Base-by-base conservation (phyloP, 768 basidiomycete genomes). In the Cystofilobasidium capitatum region DNA sequence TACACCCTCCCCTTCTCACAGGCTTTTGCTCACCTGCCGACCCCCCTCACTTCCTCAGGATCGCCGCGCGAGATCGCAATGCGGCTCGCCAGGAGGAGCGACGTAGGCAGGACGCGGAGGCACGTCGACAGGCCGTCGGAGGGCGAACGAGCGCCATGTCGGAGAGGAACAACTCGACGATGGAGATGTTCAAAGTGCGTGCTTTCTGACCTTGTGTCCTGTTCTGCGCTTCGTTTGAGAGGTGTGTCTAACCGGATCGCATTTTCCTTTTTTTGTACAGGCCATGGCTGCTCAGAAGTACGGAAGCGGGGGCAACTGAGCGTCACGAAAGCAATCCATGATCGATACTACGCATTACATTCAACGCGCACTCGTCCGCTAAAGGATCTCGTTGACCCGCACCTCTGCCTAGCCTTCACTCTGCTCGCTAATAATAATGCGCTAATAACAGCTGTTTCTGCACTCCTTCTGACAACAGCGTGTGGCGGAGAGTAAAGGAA, bases 181-280 rank as follows among this genome's bases (percentile, higher is more conserved):
- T 62, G 61, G 61, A 47, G n/a, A 62, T 62, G 61, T 62, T 62
- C 44, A 62, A 62, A n/a, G n/a, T n/a, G n/a, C n/a, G n/a, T n/a
- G n/a, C n/a, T n/a, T n/a, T n/a, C n/a, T n/a, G n/a, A n/a, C n/a
- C n/a, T n/a, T n/a, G n/a, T n/a, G n/a, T n/a, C n/a, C n/a, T n/a
- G n/a, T n/a, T n/a, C n/a, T n/a, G n/a, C n/a, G n/a, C n/a, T n/a
- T n/a, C n/a, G n/a, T n/a, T n/a, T n/a, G n/a, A n/a, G n/a, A n/a
- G n/a, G 47, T 49, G 5, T 29, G 5, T 49, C 14, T 45, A 45
- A n/a, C n/a, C 44, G 44, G 13, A 45, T 17, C 47, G 5, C 29
- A 17, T 49, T 17, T 49, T 49, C 47, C 16, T 49, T 17, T 49
- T 17, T 49, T 49, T 29, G 22, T 49, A 17, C n/a, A n/a, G 29